Percentiles rank a stretch among this genome's conserved stretches.
These are phyloP conservation scores for Xylariaceae sp. DNA, from an alignment of 2,329 filamentous ascomycete species.

Conservation along the genomic window DNA sequence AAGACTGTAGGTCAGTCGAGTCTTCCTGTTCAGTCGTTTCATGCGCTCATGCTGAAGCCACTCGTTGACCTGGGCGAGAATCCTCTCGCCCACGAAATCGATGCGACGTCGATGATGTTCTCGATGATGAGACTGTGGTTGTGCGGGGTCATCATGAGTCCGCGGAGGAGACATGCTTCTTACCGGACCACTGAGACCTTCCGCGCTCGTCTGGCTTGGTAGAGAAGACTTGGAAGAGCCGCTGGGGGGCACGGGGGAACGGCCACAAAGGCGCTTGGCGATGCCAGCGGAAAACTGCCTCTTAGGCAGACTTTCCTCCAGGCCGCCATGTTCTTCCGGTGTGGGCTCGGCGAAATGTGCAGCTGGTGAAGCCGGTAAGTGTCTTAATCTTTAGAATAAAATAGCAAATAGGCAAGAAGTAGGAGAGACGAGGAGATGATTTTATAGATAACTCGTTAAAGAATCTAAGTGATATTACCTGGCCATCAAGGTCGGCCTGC, in stretches of 20 bases:
- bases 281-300: slow-evolving; percentile 43
- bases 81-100: slow-evolving; percentile 43
- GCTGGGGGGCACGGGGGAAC: slow-evolving; percentile 33
- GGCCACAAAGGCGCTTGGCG: slow-evolving; percentile 42
- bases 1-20: slow-evolving; percentile 39
- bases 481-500: not conserved
- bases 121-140: slow-evolving; percentile 28
- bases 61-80: slow-evolving; percentile 69
- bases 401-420: not conserved
- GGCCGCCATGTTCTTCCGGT: slow-evolving; percentile 22
- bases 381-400: slow-evolving; percentile 4
- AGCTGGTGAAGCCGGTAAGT: slow-evolving; percentile 34
- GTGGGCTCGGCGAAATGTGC: slow-evolving; percentile 56
- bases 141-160: slow-evolving; percentile 21
- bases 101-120: slow-evolving; percentile 31
- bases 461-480: not conserved
- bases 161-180: slow-evolving; percentile 27
- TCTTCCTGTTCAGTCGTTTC: slow-evolving; percentile 55
- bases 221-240: slow-evolving; percentile 44
- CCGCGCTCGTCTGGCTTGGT: slow-evolving; percentile 35
- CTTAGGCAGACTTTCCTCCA: slow-evolving; percentile 36
- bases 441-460: too few relatives aligned
- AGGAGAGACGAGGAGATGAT: too few relatives aligned
- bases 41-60: slow-evolving; percentile 79
- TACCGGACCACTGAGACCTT: slow-evolving; percentile 28